Percentiles rank a stretch among this genome's conserved stretches.
phyloP scores from a whole-genome alignment of 140 eudicot genomes.

The Oenanthe javanica region DNA sequence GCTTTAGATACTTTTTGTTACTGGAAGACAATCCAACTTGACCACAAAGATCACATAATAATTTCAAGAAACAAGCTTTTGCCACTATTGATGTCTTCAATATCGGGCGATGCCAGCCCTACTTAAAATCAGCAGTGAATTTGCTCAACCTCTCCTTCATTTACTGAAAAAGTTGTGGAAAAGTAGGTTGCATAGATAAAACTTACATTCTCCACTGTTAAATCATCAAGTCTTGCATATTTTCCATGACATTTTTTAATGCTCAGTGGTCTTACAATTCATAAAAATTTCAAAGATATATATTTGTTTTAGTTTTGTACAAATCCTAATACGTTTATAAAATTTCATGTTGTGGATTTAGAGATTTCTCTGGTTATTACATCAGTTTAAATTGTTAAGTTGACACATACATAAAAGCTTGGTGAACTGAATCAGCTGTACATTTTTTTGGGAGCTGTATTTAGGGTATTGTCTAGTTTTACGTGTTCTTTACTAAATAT shows the following conservation, averaged over 20 bases:
- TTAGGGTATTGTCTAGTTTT: neutral
- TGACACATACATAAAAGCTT: neutral
- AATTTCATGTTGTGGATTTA: neutral
- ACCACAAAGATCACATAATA: neutral
- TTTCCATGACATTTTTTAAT: neutral
- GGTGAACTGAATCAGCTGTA: neutral
- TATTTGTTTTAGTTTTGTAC: too few species aligned
- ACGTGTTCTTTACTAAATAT: neutral
- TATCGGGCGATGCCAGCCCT: neutral
- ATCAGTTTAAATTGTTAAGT: neutral
- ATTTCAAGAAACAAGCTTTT: neutral
- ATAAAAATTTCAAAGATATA: neutral
- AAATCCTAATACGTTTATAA: neutral
- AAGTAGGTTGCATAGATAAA: neutral
- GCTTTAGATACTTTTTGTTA: neutral
- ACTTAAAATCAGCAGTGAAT: neutral
- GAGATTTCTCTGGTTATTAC: neutral
- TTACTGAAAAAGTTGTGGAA: neutral
- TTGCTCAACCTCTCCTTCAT: neutral
- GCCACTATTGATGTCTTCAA: neutral
- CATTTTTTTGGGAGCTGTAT: neutral
- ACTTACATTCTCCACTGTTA: neutral
- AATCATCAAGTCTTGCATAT: neutral
- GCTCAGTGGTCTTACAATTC: neutral
- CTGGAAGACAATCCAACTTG: neutral